A percentile compares a stretch with the other conserved stretches of the same genome.
Evolutionary conservation across 208 protist genomes (phyloP).

Genomic region (Crithidia brevicula): DNA sequence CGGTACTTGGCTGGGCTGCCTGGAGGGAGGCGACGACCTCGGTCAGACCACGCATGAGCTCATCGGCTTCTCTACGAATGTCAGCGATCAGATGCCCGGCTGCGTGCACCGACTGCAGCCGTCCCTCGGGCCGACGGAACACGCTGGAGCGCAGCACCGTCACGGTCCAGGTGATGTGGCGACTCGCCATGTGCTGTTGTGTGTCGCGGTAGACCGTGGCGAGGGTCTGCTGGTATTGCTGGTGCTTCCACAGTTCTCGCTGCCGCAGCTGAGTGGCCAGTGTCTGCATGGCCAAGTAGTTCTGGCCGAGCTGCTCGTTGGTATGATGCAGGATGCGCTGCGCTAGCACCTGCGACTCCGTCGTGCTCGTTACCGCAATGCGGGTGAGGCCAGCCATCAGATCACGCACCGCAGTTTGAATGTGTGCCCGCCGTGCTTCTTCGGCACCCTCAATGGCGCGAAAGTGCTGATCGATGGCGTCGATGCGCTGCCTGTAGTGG

Average conservation of each 20-base stretch:
- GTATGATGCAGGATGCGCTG: slow-evolving; percentile 79
- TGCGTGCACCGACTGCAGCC: slow-evolving; percentile 41
- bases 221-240: slow-evolving; percentile 52
- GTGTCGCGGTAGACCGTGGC: slow-evolving; percentile 49
- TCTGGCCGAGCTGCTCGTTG: slow-evolving; percentile 70
- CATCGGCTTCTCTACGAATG: slow-evolving; percentile 46
- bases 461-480: slow-evolving; percentile 40
- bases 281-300: slow-evolving; percentile 52
- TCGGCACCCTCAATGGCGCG: slow-evolving; percentile 49
- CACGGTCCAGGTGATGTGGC: slow-evolving; percentile 49
- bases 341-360: slow-evolving; percentile 74
- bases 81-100: slow-evolving; percentile 37
- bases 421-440: slow-evolving; percentile 40
- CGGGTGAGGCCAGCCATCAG: slow-evolving; percentile 68
- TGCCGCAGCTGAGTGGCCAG: slow-evolving; percentile 65
- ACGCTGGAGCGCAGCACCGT: slow-evolving; percentile 58
- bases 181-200: slow-evolving; percentile 52
- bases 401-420: slow-evolving; percentile 48
- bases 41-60: slow-evolving; percentile 58
- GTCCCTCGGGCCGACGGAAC: slow-evolving; percentile 59
- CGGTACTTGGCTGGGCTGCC: slow-evolving; percentile 31
- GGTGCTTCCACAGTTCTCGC: slow-evolving; percentile 73
- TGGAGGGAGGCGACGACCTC: slow-evolving; percentile 62
- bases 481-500: slow-evolving; percentile 42
- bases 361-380: slow-evolving; percentile 77